Evolutionary conservation across 163 green algal species (phyloP), one percentile per base, ranked within the genome.

Genomic region (Chlorella variabilis): DNA sequence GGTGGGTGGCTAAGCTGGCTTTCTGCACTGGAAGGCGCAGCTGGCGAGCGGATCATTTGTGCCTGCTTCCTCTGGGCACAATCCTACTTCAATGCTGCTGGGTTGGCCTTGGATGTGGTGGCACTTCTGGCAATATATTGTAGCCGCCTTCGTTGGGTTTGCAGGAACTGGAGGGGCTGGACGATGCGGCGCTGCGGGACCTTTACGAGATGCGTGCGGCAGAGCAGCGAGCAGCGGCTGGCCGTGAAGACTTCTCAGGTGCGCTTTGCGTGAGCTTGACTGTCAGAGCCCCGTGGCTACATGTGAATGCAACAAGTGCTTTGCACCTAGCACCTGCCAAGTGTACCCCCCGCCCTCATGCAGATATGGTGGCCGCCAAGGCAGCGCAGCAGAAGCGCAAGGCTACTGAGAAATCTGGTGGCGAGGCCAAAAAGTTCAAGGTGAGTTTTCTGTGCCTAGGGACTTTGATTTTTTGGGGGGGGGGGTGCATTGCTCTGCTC

Each of bases 111-210:
- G n/a, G n/a, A n/a, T n/a, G n/a, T n/a, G n/a, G n/a, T n/a, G n/a
- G n/a, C n/a, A n/a, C n/a, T n/a, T n/a, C n/a, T n/a, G n/a, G n/a
- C n/a, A n/a, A n/a, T n/a, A n/a, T n/a, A n/a, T n/a, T n/a, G n/a
- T n/a, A n/a, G n/a, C n/a, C n/a, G n/a, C n/a, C n/a, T n/a, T n/a
- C n/a, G n/a, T n/a, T n/a, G n/a, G n/a, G n/a, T n/a, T n/a, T n/a
- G 5, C 93, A 97, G 81, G 95, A 98, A 84, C 89, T 98, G 38
- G 95, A 99, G 85, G 91, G 93, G 0, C 84, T 98, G 71, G 91
- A 97, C 78, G 94, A 97, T 41, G 91, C 82, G 0, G 87, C 82
- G 73, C 77, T 96, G 73, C 84, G 89, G 51, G 85, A 90, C 42
- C 84, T 97, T 75, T 98, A 98, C 81, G 92, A 97, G 42, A 75